Base-by-base conservation (phyloP, 768 basidiomycete genomes). In the Termitomyces sp. region DNA sequence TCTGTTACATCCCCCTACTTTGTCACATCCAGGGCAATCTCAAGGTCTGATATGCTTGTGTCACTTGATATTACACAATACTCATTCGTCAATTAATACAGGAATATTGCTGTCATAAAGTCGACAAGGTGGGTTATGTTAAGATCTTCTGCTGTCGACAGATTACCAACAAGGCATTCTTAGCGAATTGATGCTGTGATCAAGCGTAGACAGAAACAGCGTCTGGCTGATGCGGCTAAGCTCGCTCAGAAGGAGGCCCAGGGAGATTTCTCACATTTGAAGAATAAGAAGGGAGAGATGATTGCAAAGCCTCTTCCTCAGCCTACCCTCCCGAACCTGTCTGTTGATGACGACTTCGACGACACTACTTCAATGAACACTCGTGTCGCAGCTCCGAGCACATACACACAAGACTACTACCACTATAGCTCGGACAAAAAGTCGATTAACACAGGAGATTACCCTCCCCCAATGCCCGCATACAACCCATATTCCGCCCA, bases 41-140 rank as follows among this genome's bases (percentile, higher is more conserved):
- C 50, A 99, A 99, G 87, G 91, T 88, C 58, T 54, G 72, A 58
- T 31, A 33, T 16, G 38, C 29, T 32, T 42, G 44, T 13, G 32
- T 48, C n/a, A 9, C 38, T n/a, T 4, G 2, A 31, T 11, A 50
- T 35, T 32, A 36, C 32, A 47, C 50, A 32, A 13, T 44, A 52
- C 31, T 45, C 54, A 27, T 23, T 15, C 23, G 27, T 56, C 61
- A 35, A n/a, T 20, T 4, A 29, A 47, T 46, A 35, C 59, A 92
- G 88, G 96, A 99, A 79, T 98, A 97, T 73, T 92, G 91, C 70
- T 98, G 95, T 68, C 93, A 98, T 77, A 97, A 98, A 71, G 93
- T 98, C 47, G 96, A 99, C 76, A 98, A 98, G 84, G 91, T 92
- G 66, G 53, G 64, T 10, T 31, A 29, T 22, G 11, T n/a, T 18